Percentiles rank a stretch among this genome's conserved stretches.
Conservation (phyloP, 1,284 basidiomycete genomes). For the Caloboletus inedulis region DNA sequence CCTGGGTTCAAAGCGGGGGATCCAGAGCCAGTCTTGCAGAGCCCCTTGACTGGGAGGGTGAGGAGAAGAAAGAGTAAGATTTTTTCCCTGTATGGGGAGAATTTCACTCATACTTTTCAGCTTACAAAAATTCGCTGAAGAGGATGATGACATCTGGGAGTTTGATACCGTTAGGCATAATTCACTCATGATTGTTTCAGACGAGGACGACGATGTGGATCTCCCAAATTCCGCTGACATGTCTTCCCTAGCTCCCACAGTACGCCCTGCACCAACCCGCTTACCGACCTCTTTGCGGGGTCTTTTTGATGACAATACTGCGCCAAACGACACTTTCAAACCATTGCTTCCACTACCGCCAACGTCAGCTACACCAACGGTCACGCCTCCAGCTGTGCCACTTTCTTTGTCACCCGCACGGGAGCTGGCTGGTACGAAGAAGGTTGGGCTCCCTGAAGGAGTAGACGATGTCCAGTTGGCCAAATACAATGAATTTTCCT, state of each 20-base stretch:
- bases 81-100: neutral
- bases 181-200: conserved; percentile 24
- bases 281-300: conserved; percentile 69
- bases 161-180: conserved; percentile 69
- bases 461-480: conserved; percentile 43
- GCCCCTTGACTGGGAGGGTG: conserved; percentile 68
- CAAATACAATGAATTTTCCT: conserved; percentile 53
- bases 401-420: conserved; percentile 28
- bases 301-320: conserved; percentile 59
- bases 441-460: conserved; percentile 17
- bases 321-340: conserved; percentile 42
- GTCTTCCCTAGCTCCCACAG: conserved; percentile 40
- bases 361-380: conserved; percentile 30
- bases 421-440: conserved; percentile 22
- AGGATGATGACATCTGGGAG: conserved; percentile 65
- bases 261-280: conserved; percentile 44
- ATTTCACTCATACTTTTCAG: conserved; percentile 26
- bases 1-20: conserved; percentile 78
- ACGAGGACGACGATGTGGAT: conserved; percentile 19
- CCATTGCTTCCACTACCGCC: conserved; percentile 31
- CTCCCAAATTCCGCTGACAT: conserved; percentile 30
- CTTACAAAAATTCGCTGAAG: conserved; percentile 30
- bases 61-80: conserved; percentile 52
- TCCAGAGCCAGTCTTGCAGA: conserved; percentile 78
- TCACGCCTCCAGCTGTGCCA: conserved; percentile 29